Percentiles rank a stretch among this genome's conserved stretches.
Evolutionary conservation across 2,329 filamentous ascomycete genomes (phyloP).

Genomic region (Botryosphaeria dothidea): DNA sequence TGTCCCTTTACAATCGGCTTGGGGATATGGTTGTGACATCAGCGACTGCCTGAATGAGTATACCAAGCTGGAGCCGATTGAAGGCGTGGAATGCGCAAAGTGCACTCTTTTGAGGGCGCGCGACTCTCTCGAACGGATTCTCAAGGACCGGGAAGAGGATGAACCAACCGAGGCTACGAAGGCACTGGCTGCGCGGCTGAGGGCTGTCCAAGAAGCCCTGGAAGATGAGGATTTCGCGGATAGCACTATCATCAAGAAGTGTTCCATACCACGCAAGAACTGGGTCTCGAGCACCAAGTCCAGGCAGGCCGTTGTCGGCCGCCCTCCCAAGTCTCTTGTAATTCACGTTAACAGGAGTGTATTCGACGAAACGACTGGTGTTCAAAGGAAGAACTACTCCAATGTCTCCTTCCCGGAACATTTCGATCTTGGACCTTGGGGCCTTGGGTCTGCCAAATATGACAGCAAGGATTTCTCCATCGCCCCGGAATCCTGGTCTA

Average conservation of each 20-base stretch:
- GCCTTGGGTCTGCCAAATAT: slow-evolving; percentile 60
- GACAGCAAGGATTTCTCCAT: slow-evolving; percentile 31
- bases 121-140: slow-evolving; percentile 45
- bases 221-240: slow-evolving; percentile 78
- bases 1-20: slow-evolving; percentile 70
- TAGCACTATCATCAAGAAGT: slow-evolving; percentile 47
- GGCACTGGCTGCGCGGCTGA: slow-evolving; percentile 51
- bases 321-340: slow-evolving; percentile 76
- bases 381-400: slow-evolving; percentile 80
- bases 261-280: slow-evolving; percentile 57
- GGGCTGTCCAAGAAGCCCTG: slow-evolving; percentile 68
- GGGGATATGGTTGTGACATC: slow-evolving; percentile 70
- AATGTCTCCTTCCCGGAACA: slow-evolving; percentile 72
- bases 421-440: slow-evolving; percentile 83
- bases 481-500: slow-evolving; percentile 66
- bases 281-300: slow-evolving; percentile 81
- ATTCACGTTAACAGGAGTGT: slow-evolving; percentile 91
- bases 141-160: slow-evolving; percentile 26
- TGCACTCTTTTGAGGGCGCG: slow-evolving; percentile 73
- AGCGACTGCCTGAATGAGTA: slow-evolving; percentile 82
- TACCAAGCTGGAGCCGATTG: slow-evolving; percentile 79
- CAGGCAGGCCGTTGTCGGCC: slow-evolving; percentile 81
- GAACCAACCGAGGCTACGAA: slow-evolving; percentile 12
- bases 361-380: slow-evolving; percentile 80
- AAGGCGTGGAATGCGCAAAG: slow-evolving; percentile 86